Evolutionary conservation across 2,329 filamentous ascomycete genomes (phyloP).

Genomic region (Paecilomyces sp.): DNA sequence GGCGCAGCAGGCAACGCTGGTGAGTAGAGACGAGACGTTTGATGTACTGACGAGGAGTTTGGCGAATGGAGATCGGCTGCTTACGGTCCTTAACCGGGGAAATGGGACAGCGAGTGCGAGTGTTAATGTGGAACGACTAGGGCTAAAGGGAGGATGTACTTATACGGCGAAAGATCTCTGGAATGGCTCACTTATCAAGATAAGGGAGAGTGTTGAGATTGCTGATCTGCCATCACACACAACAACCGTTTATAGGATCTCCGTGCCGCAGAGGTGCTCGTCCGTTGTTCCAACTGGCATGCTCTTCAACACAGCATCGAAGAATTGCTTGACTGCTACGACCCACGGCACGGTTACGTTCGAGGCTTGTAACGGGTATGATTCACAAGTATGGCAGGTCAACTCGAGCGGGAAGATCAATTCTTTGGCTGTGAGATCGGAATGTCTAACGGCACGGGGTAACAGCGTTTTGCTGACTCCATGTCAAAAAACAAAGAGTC

Average conservation of each 20-base stretch:
- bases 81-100: conserved; percentile 43
- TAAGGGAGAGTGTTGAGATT: conserved; percentile 18
- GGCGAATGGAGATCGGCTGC: conserved; percentile 40
- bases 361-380: conserved; percentile 28
- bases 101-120: conserved; percentile 17
- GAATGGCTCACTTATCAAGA: conserved; percentile 24
- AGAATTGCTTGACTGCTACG: conserved; percentile 35
- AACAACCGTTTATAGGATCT: conserved; percentile 38
- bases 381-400: conserved; percentile 40
- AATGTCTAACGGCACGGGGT: conserved; percentile 24
- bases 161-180: conserved; percentile 38
- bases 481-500: conserved; percentile 14
- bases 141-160: conserved; percentile 22
- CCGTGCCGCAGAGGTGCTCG: conserved; percentile 17
- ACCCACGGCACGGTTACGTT: conserved; percentile 23
- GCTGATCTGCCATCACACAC: conserved; percentile 29
- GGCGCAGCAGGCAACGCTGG: conserved; percentile 41
- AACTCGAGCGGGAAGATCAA: conserved; percentile 26
- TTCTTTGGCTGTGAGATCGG: conserved; percentile 26
- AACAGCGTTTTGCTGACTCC: conserved; percentile 7
- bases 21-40: conserved; percentile 36
- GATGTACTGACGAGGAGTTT: conserved; percentile 43
- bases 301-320: conserved; percentile 44
- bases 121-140: conserved; percentile 30
- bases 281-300: conserved; percentile 38